Evolutionary conservation across 768 basidiomycete genomes (phyloP), one percentile per base, ranked within the genome.

Genomic region (Gyrodon lividus): DNA sequence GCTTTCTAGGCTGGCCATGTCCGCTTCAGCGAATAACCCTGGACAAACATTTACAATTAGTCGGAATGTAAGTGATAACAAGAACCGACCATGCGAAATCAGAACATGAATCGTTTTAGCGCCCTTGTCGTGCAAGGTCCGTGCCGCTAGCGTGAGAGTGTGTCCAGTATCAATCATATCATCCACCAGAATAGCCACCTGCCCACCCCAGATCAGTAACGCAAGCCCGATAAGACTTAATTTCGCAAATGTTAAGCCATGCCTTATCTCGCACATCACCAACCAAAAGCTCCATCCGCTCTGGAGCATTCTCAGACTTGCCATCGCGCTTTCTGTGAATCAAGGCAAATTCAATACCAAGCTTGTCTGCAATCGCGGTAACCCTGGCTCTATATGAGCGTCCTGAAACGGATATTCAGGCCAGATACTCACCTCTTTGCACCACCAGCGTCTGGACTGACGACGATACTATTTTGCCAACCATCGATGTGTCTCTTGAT

Each of bases 141-240:
- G 81, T 6, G 84, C 84, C 10, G 97, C 97, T 13, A 96, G 74
- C 13, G 82, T 76, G 24, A 98, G 77, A n/a, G 97, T 98, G 33
- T 77, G 80, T 12, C 95, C 96, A 5, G 92, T 92, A 67, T 99
- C 97, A 63, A 97, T 88, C 96, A 99, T 98, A 65, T 99, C 97
- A 68, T 99, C 97, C 30, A 99, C 92, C 41, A 99, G 79, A 64
- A 99, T 92, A 34, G 91, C 94, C 47, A 94, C 80, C 89, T 93
- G 49, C 40, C 20, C 6, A 43, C 3, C 9, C 34, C 41, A 30
- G 13, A 19, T 42, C 43, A 37, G 50, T 53, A 44, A 53, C 55
- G 51, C 12, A 47, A 57, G 55, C 48, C n/a, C n/a, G n/a, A 37
- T 28, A 50, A 20, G 22, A 44, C 13, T 22, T 23, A 42, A 37